Conservation (phyloP, 1,284 basidiomycete genomes). For the Stereum hirsutum region DNA sequence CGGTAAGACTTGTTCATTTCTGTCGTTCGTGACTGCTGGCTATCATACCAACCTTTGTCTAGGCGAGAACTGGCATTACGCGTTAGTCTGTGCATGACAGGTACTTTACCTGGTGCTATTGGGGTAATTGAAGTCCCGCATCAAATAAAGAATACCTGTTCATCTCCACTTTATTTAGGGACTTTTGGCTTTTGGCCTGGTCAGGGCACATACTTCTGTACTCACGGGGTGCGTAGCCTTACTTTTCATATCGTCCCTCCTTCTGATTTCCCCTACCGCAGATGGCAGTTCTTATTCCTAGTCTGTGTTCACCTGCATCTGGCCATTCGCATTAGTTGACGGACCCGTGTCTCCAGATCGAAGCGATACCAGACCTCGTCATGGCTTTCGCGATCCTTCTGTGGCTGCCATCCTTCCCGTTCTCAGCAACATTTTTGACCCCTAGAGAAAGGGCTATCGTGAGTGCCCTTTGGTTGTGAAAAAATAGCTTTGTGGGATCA, state of each 20-base stretch:
- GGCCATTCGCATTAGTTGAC: not conserved
- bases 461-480: too few species aligned
- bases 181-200: constrained; percentile 42
- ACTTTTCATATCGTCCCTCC: not conserved
- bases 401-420: constrained; percentile 36
- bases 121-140: too few species aligned
- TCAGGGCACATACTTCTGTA: constrained; percentile 35
- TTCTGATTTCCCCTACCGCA: constrained; percentile 11
- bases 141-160: too few species aligned
- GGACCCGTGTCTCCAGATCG: constrained; percentile 24
- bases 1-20: too few species aligned
- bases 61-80: too few species aligned
- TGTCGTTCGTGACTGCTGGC: too few species aligned
- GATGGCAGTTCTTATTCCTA: constrained; percentile 50
- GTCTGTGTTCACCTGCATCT: too few species aligned
- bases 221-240: constrained; percentile 28
- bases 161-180: constrained; percentile 31
- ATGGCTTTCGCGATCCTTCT: constrained; percentile 36
- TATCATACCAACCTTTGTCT: too few species aligned
- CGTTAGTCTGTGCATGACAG: constrained; percentile 43
- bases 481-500: too few species aligned
- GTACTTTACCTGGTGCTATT: constrained; percentile 42
- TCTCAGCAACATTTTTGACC: constrained; percentile 26
- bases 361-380: constrained; percentile 41
- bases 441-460: constrained; percentile 41